A percentile compares a stretch with the other conserved stretches of the same genome.
These are phyloP conservation scores for Nematocida sp. DNA, from an alignment of 371 early-diverging fungal genomes.

Conservation along the genomic window DNA sequence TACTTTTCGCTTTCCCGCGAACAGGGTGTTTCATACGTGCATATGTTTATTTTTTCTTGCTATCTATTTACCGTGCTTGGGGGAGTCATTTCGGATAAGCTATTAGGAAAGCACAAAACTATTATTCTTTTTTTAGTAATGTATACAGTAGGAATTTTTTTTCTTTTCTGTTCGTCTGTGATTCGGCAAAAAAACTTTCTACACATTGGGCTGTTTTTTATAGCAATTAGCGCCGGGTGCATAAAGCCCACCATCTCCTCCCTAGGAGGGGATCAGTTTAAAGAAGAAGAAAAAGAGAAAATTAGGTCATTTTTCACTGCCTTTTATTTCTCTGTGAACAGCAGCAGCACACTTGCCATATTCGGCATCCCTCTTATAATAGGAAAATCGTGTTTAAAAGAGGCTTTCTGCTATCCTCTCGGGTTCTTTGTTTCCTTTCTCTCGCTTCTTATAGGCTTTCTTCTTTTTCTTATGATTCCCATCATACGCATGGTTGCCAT, in stretches of 20 bases:
- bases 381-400: background rate
- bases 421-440: constrained; percentile 24
- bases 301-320: constrained; percentile 68
- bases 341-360: constrained; percentile 68
- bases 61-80: constrained; percentile 75
- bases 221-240: constrained; percentile 78
- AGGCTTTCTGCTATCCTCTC: constrained; percentile 14
- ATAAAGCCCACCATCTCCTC: constrained; percentile 75
- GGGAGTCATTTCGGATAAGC: constrained; percentile 74
- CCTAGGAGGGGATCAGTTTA: constrained; percentile 72
- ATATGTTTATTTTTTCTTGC: constrained; percentile 74
- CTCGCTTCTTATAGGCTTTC: background rate
- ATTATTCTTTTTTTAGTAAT: constrained; percentile 70
- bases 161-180: constrained; percentile 67
- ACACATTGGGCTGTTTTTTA: constrained; percentile 70
- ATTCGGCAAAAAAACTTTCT: constrained; percentile 70
- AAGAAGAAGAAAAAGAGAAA: constrained; percentile 48
- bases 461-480: background rate
- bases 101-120: constrained; percentile 75
- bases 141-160: constrained; percentile 72
- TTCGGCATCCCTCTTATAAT: constrained; percentile 45
- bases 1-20: constrained; percentile 29
- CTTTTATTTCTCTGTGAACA: constrained; percentile 78
- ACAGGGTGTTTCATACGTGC: constrained; percentile 62
- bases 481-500: background rate